phyloP scores from a whole-genome alignment of 1,139 yeast genomes.

The Arxiozyma slooffiae region DNA sequence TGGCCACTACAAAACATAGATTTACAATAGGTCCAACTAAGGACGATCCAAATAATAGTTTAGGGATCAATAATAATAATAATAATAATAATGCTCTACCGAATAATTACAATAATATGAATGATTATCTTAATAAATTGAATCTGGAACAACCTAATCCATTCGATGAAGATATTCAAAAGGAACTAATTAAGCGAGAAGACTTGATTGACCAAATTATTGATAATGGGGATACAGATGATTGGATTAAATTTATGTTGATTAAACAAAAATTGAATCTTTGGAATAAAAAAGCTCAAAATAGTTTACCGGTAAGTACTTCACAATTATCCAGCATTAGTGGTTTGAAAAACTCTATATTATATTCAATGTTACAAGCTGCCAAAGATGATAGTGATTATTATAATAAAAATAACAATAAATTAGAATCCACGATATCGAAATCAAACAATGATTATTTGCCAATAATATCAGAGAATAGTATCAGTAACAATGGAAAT shows the following conservation, averaged over 20 bases:
- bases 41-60: conserved; percentile 1
- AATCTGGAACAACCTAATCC: conserved; percentile 1
- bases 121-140: conserved; percentile 29
- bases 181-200: conserved; percentile 14
- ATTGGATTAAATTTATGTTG: conserved; percentile 25
- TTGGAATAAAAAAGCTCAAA: conserved; percentile 8
- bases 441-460: conserved; percentile 12
- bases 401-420: conserved; percentile 5
- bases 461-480: conserved; percentile 10
- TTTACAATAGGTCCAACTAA: conserved; percentile 2
- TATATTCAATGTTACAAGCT: conserved; percentile 7
- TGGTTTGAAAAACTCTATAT: conserved; percentile 22
- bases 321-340: conserved; percentile 20
- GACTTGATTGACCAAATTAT: conserved; percentile 24
- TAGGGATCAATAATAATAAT: background rate
- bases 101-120: conserved; percentile 16
- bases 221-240: conserved; percentile 26
- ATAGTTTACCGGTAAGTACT: conserved; percentile 1
- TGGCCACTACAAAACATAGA: conserved; percentile 1
- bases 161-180: conserved; percentile 7
- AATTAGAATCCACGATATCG: background rate
- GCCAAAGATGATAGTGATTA: background rate
- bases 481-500: conserved; percentile 2
- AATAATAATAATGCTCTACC: conserved; percentile 5
- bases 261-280: conserved; percentile 22